These are phyloP conservation scores for Termitomyces sp. DNA, from an alignment of 768 basidiomycete species.

Conservation along the genomic window DNA sequence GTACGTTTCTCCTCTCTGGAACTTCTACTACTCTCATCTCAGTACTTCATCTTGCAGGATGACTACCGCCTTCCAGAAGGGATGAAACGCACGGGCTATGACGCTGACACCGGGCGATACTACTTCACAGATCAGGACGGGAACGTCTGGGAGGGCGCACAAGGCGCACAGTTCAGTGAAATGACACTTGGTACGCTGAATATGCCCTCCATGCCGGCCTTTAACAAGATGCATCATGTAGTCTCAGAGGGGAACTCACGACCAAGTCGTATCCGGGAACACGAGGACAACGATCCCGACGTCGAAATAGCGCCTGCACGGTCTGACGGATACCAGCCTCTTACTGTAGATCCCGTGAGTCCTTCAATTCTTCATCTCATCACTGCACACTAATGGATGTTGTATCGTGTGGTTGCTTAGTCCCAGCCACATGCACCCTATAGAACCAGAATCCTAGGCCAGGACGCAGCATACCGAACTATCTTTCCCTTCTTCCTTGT, in stretches of 20 bases:
- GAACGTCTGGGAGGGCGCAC: constrained; percentile 48
- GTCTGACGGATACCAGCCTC: constrained; percentile 51
- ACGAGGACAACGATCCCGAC: constrained; percentile 44
- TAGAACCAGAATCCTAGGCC: constrained; percentile 21
- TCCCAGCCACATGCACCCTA: constrained; percentile 22
- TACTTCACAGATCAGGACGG: constrained; percentile 57
- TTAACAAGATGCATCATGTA: not conserved
- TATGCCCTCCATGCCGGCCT: not conserved
- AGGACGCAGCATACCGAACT: constrained; percentile 41
- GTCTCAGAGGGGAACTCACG: constrained; percentile 11
- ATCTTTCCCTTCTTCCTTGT: constrained; percentile 73
- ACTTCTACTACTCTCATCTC: not conserved
- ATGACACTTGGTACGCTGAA: constrained; percentile 25
- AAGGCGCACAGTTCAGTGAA: constrained; percentile 60
- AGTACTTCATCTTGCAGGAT: constrained; percentile 30
- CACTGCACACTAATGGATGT: not conserved
- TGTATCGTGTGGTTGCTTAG: constrained; percentile 12
- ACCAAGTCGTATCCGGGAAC: constrained; percentile 18
- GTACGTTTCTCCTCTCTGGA: constrained; percentile 19
- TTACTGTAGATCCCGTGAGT: constrained; percentile 49
- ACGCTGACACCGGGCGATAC: constrained; percentile 65
- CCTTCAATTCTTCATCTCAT: not conserved
- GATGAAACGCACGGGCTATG: constrained; percentile 71
- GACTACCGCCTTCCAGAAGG: constrained; percentile 49
- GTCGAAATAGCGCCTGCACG: constrained; percentile 51